Evolutionary conservation across 495 filamentous ascomycete species (phyloP).

Genomic region (Cercophora newfieldiana): DNA sequence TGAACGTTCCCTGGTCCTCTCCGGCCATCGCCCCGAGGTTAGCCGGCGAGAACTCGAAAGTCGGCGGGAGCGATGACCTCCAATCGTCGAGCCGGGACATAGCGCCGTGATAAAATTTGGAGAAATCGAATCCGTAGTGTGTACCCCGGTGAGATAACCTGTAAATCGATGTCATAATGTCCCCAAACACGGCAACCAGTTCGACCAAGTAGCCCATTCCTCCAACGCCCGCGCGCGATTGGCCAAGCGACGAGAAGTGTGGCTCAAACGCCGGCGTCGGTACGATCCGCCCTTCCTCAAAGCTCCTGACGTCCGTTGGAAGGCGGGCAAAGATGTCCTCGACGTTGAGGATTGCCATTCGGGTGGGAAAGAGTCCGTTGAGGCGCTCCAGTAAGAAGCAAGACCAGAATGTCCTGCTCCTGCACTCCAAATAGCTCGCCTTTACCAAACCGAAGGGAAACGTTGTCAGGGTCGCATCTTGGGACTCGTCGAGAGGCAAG

Average conservation of each 20-base stretch:
- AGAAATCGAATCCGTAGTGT: slow-evolving; percentile 38
- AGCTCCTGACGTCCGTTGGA: slow-evolving; percentile 58
- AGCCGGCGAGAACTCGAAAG: slow-evolving; percentile 43
- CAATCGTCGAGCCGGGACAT: slow-evolving; percentile 54
- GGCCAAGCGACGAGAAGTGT: slow-evolving; percentile 31
- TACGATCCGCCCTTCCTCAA: slow-evolving; percentile 55
- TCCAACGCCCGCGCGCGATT: slow-evolving; percentile 36
- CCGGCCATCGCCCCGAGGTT: slow-evolving; percentile 48
- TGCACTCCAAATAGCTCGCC: slow-evolving; percentile 61
- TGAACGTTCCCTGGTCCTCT: slow-evolving; percentile 45
- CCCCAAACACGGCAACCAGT: slow-evolving; percentile 63
- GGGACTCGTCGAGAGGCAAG: slow-evolving; percentile 56
- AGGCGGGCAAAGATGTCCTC: slow-evolving; percentile 64
- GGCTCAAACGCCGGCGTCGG: slow-evolving; percentile 59
- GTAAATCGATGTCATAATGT: slow-evolving; percentile 60
- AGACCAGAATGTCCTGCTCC: slow-evolving; percentile 67
- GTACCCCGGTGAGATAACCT: slow-evolving; percentile 52
- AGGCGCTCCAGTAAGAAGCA: slow-evolving; percentile 64
- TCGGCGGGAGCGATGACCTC: slow-evolving; percentile 48
- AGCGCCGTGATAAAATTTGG: slow-evolving; percentile 52
- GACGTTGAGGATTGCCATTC: slow-evolving; percentile 44
- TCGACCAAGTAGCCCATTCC: slow-evolving; percentile 62
- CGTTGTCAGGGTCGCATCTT: slow-evolving; percentile 42
- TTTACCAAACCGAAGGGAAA: slow-evolving; percentile 60
- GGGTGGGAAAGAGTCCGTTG: slow-evolving; percentile 55